Evolutionary conservation across 1,284 basidiomycete species (phyloP).

Genomic region (Boletus nobilissimus): DNA sequence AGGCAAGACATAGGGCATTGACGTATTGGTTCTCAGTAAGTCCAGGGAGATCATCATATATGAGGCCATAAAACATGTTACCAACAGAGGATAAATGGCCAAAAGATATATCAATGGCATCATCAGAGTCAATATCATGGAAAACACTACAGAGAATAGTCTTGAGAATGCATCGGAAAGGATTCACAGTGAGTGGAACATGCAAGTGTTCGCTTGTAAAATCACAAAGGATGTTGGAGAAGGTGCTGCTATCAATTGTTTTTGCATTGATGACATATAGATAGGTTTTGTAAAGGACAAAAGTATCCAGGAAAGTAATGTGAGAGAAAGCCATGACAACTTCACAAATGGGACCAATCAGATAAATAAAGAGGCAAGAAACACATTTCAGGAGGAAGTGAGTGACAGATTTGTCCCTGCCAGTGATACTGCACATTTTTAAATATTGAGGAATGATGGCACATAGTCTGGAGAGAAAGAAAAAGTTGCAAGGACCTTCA

Average conservation of each 20-base stretch:
- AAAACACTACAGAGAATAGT: not conserved
- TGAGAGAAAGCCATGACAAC: not conserved
- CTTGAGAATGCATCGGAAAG: not conserved
- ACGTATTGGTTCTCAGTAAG: not conserved
- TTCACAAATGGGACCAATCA: not conserved
- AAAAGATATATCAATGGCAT: not conserved
- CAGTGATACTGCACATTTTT: constrained; percentile 10
- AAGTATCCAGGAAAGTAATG: too few species aligned
- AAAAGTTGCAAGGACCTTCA: constrained; percentile 2
- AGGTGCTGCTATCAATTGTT: not conserved
- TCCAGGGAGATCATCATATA: not conserved
- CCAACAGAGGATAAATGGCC: not conserved
- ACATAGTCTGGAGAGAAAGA: not conserved
- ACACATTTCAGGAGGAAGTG: not conserved
- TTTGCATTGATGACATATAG: constrained; percentile 13
- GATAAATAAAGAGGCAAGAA: constrained; percentile 12
- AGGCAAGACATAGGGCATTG: not conserved
- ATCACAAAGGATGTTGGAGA: not conserved
- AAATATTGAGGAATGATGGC: constrained; percentile 11
- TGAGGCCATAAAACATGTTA: not conserved
- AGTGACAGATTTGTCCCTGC: not conserved
- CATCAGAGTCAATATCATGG: not conserved
- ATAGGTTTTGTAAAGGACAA: not conserved
- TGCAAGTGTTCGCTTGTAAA: not conserved
- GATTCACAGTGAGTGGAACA: not conserved